Percentiles rank a stretch among this genome's conserved stretches.
Conservation (phyloP, 371 early-diverging fungal genomes). For the Mortierella sp. region DNA sequence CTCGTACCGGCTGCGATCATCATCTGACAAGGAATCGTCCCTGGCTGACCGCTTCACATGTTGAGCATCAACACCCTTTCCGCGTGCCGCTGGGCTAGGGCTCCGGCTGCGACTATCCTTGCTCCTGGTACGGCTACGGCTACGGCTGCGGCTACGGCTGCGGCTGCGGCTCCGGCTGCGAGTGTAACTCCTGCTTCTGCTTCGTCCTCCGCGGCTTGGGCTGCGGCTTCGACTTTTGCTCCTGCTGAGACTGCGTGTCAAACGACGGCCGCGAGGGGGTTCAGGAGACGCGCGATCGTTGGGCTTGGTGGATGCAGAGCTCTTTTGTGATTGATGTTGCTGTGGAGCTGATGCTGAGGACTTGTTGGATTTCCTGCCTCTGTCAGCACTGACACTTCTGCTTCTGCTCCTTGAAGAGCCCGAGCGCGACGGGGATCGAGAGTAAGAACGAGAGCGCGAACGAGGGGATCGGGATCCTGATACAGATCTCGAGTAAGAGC, state of each 20-base stretch:
- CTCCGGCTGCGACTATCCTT: slow-evolving; percentile 17
- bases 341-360: slow-evolving; percentile 10
- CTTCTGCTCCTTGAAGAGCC: slow-evolving; percentile 13
- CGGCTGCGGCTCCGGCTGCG: slow-evolving; percentile 20
- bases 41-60: slow-evolving; percentile 22
- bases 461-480: slow-evolving; percentile 31
- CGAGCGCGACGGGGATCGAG: slow-evolving; percentile 27
- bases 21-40: slow-evolving; percentile 23
- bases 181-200: slow-evolving; percentile 16
- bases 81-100: slow-evolving; percentile 15
- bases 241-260: slow-evolving; percentile 17
- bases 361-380: slow-evolving; percentile 16
- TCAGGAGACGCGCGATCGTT: slow-evolving; percentile 15
- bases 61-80: not conserved
- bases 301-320: not conserved
- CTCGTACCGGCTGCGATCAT: slow-evolving; percentile 19
- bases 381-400: slow-evolving; percentile 19
- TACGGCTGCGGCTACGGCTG: slow-evolving; percentile 27
- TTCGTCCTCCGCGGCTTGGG: slow-evolving; percentile 20
- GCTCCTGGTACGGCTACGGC: slow-evolving; percentile 1
- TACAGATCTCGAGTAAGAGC: slow-evolving; percentile 8
- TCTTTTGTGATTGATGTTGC: slow-evolving; percentile 18
- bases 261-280: slow-evolving; percentile 17
- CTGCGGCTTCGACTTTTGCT: slow-evolving; percentile 37
- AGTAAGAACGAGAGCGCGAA: slow-evolving; percentile 17